phyloP scores from a whole-genome alignment of 345 rosid genomes.

The Citrus reticulata region DNA sequence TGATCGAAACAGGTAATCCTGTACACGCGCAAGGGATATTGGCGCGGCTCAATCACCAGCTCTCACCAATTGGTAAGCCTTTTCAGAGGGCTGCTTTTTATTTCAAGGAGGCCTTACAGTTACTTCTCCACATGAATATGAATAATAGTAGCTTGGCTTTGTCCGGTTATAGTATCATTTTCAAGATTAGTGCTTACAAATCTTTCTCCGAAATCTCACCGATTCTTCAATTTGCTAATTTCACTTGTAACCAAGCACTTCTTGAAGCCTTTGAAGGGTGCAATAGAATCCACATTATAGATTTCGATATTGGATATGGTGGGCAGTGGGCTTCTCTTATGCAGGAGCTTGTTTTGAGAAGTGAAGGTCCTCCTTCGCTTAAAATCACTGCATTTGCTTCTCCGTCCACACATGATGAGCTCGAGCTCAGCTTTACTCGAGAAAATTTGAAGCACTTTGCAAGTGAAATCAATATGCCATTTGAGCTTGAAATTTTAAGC shows the following conservation, averaged over 20 bases:
- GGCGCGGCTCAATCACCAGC: slow-evolving; percentile 99
- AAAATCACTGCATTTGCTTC: slow-evolving; percentile 74
- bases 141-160: slow-evolving; percentile 17
- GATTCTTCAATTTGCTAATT: slow-evolving; percentile 73
- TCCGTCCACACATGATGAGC: slow-evolving; percentile 44
- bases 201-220: slow-evolving; percentile 91
- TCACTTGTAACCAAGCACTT: slow-evolving; percentile 82
- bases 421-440: slow-evolving; percentile 65
- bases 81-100: slow-evolving; percentile 75
- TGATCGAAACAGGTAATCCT: slow-evolving; percentile 71
- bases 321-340: slow-evolving; percentile 94
- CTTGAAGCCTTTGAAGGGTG: slow-evolving; percentile 63
- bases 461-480: slow-evolving; percentile 56
- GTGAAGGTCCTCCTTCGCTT: slow-evolving; percentile 50
- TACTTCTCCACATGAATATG: slow-evolving; percentile 36
- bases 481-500: slow-evolving; percentile 62
- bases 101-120: slow-evolving; percentile 71
- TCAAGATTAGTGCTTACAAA: slow-evolving; percentile 77
- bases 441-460: slow-evolving; percentile 75
- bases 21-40: slow-evolving; percentile 99
- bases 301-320: slow-evolving; percentile 85
- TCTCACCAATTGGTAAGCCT: slow-evolving; percentile 76
- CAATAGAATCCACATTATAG: slow-evolving; percentile 67
- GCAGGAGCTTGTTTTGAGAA: slow-evolving; percentile 76
- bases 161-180: slow-evolving; percentile 50